A percentile compares a stretch with the other conserved stretches of the same genome.
Conservation (phyloP, 2,329 filamentous ascomycete species). For the Daldinia sp. region DNA sequence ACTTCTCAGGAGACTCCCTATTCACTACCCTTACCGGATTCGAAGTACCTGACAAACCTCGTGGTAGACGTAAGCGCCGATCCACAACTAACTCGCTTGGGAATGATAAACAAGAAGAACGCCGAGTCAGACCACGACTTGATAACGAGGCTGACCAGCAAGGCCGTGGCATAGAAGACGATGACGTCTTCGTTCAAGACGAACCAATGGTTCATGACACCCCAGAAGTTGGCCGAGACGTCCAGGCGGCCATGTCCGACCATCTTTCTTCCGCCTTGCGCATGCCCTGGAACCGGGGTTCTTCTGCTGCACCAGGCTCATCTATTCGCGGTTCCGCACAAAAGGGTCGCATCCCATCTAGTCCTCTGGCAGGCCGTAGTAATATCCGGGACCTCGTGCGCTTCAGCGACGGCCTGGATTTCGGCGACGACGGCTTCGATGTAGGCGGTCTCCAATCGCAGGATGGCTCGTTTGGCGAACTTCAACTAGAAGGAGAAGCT, state of each 20-base stretch:
- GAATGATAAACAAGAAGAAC: conserved; percentile 46
- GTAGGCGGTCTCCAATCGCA: conserved; percentile 42
- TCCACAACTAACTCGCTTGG: conserved; percentile 55
- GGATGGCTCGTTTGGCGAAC: conserved; percentile 46
- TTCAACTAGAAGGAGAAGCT: conserved; percentile 8
- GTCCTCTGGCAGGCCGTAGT: conserved; percentile 50
- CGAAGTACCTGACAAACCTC: conserved; percentile 35
- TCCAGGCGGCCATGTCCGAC: conserved; percentile 71
- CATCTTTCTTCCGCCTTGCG: conserved; percentile 61
- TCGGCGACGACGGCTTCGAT: conserved; percentile 48
- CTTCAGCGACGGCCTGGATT: conserved; percentile 55
- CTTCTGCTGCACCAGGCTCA: conserved; percentile 56
- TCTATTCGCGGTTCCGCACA: conserved; percentile 54
- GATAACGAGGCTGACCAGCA: conserved; percentile 40
- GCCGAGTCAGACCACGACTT: conserved; percentile 52
- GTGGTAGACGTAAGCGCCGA: conserved; percentile 50
- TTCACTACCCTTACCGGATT: conserved; percentile 51
- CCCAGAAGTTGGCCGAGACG: conserved; percentile 57
- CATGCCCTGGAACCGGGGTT: conserved; percentile 63
- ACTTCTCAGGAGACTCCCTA: conserved; percentile 57
- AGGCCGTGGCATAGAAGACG: conserved; percentile 39
- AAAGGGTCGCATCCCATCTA: conserved; percentile 53
- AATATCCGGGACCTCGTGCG: conserved; percentile 54
- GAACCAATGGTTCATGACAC: conserved; percentile 25
- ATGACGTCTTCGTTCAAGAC: conserved; percentile 32